These are phyloP conservation scores for Leptographium lundbergii DNA, from an alignment of 2,329 filamentous ascomycete genomes.

Conservation along the genomic window DNA sequence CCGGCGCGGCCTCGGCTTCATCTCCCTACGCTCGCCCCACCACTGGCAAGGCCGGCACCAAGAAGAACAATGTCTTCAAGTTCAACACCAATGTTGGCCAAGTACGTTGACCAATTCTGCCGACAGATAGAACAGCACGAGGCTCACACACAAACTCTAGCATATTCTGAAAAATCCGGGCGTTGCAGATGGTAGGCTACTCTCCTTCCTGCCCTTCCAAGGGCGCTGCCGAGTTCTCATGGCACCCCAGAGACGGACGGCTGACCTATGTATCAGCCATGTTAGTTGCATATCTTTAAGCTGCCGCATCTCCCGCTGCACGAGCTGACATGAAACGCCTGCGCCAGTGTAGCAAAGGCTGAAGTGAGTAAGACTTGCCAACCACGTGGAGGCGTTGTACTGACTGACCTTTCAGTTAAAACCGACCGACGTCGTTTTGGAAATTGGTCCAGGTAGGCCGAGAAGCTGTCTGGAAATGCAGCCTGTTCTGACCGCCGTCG, in stretches of 20 bases:
- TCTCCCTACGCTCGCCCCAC: slow-evolving; percentile 22
- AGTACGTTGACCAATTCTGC: slow-evolving; percentile 2
- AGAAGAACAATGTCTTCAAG: slow-evolving; percentile 81
- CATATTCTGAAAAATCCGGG: slow-evolving; percentile 65
- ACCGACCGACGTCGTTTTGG: slow-evolving; percentile 79
- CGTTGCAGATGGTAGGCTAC: slow-evolving; percentile 10
- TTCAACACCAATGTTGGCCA: slow-evolving; percentile 84
- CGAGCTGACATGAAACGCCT: neutral
- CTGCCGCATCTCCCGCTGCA: neutral
- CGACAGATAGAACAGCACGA: neutral
- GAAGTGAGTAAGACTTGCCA: slow-evolving; percentile 3
- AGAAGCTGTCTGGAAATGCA: slow-evolving; percentile 36
- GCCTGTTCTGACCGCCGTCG: slow-evolving; percentile 47
- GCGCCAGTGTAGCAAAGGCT: slow-evolving; percentile 11
- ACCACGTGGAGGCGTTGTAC: neutral
- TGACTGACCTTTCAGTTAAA: slow-evolving; percentile 52
- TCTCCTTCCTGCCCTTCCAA: too few species aligned
- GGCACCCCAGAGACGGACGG: neutral
- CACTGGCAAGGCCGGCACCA: slow-evolving; percentile 14
- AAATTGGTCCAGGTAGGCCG: slow-evolving; percentile 69
- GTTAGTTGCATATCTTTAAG: neutral
- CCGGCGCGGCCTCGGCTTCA: slow-evolving; percentile 16
- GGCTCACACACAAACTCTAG: slow-evolving; percentile 4
- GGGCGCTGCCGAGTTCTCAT: neutral
- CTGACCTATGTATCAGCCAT: neutral